Percentiles rank a stretch among this genome's conserved stretches.
Evolutionary conservation across 2,329 filamentous ascomycete species (phyloP).

Genomic region (Alternaria conjuncta): DNA sequence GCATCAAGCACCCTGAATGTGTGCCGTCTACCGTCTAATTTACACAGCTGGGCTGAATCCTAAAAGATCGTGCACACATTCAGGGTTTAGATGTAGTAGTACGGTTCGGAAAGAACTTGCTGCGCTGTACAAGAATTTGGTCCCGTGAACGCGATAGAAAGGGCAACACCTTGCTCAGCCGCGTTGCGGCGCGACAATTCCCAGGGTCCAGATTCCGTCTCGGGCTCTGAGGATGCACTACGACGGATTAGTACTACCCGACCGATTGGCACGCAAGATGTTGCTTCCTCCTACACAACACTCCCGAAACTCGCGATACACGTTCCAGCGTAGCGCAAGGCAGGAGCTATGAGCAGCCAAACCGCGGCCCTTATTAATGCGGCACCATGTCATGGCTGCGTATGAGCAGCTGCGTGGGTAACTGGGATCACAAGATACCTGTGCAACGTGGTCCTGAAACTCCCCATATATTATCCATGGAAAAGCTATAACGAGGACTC

Average conservation of each 20-base stretch:
- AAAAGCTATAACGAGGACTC: not conserved
- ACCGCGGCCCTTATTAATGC: not conserved
- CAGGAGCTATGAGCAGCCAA: not conserved
- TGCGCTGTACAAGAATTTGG: not conserved
- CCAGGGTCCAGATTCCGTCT: slow-evolving; percentile 7
- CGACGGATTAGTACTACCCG: not conserved
- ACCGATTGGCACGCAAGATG: not conserved
- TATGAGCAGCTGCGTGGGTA: not conserved
- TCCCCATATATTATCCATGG: not conserved
- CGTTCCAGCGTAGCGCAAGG: not conserved
- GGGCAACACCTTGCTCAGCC: not conserved
- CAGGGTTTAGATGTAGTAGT: not conserved
- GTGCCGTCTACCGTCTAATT: not conserved
- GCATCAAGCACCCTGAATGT: not conserved
- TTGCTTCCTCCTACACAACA: not conserved
- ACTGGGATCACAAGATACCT: not conserved
- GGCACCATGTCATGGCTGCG: not conserved
- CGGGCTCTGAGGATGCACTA: not conserved
- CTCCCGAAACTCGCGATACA: not conserved
- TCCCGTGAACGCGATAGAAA: not conserved
- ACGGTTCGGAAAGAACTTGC: not conserved
- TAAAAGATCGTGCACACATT: not conserved
- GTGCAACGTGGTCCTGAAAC: not conserved
- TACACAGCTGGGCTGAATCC: not conserved
- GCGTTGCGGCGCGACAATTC: not conserved